These are phyloP conservation scores for Lepidium sativum DNA, from an alignment of 345 rosid species.

Conservation along the genomic window DNA sequence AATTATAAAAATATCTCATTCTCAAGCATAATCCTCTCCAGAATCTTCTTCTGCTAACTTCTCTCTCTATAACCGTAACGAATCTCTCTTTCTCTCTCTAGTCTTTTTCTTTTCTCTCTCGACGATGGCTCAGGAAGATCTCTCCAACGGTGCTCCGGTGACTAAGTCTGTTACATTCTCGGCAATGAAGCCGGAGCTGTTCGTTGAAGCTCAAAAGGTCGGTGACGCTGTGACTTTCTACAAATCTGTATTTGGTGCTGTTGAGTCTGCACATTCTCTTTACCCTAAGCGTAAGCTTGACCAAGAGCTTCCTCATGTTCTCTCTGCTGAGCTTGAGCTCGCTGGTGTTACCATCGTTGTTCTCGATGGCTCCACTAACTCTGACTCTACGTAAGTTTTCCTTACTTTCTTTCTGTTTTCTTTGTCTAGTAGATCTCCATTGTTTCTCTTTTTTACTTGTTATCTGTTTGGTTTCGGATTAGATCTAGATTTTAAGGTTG, in stretches of 20 bases:
- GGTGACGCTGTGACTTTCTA: conserved; percentile 72
- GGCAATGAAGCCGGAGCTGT: conserved; percentile 54
- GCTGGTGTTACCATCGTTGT: conserved; percentile 56
- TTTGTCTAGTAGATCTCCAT: neutral
- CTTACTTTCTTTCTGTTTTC: neutral
- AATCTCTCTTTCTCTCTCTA: conserved; percentile 25
- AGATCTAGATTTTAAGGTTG: neutral
- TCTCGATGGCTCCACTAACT: conserved; percentile 38
- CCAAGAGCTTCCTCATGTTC: conserved; percentile 77
- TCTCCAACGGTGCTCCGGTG: conserved; percentile 42
- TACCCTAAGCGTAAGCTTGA: conserved; percentile 89
- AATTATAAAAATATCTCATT: conserved; percentile 24
- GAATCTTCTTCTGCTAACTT: neutral
- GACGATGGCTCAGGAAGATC: conserved; percentile 50
- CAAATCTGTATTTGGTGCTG: conserved; percentile 72
- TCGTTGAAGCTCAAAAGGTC: conserved; percentile 78
- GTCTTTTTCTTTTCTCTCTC: neutral
- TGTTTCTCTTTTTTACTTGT: neutral
- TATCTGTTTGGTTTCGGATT: neutral
- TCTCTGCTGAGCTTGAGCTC: conserved; percentile 58
- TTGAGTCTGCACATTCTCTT: conserved; percentile 48
- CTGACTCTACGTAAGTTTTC: conserved; percentile 32
- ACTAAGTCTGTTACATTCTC: conserved; percentile 44
- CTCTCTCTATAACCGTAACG: neutral
- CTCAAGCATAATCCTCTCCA: neutral